Percentiles rank a stretch among this genome's conserved stretches.
These are phyloP conservation scores for Baudoinia panamericana DNA, from an alignment of 495 filamentous ascomycete species.

Conservation along the genomic window DNA sequence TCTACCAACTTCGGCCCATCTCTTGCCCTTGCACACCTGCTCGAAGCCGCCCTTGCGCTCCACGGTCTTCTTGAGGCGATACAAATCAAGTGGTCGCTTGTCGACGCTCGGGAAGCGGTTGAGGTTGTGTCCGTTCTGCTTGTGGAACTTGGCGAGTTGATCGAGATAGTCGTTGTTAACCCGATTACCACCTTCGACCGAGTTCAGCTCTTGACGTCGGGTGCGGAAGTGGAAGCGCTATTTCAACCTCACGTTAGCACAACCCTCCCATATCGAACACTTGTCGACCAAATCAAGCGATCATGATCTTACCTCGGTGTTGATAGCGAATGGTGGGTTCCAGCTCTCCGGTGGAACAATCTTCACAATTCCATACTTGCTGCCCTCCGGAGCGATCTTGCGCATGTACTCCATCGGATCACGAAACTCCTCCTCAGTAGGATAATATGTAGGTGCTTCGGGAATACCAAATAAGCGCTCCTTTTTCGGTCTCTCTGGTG, in stretches of 20 bases:
- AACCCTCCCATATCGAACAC: background rate
- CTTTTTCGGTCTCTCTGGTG: slow-evolving; percentile 61
- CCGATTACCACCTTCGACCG: slow-evolving; percentile 92
- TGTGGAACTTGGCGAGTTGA: slow-evolving; percentile 90
- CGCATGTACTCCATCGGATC: slow-evolving; percentile 86
- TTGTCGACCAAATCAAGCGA: background rate
- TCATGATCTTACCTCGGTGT: slow-evolving; percentile 66
- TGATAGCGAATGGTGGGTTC: slow-evolving; percentile 90
- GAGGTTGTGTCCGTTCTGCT: slow-evolving; percentile 85
- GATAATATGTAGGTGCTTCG: slow-evolving; percentile 84
- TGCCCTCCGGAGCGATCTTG: slow-evolving; percentile 74
- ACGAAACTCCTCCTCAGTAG: slow-evolving; percentile 85
- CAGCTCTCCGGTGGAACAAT: slow-evolving; percentile 87
- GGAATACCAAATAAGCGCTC: slow-evolving; percentile 68
- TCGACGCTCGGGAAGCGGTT: slow-evolving; percentile 93
- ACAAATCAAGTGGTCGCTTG: slow-evolving; percentile 92
- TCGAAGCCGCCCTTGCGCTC: slow-evolving; percentile 89
- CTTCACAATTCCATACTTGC: slow-evolving; percentile 81
- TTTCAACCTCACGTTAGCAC: slow-evolving; percentile 16
- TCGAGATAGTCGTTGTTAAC: slow-evolving; percentile 95
- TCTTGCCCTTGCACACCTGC: slow-evolving; percentile 90
- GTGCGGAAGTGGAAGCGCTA: slow-evolving; percentile 96
- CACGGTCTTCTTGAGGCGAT: slow-evolving; percentile 92
- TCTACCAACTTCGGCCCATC: slow-evolving; percentile 97
- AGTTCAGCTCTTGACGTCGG: slow-evolving; percentile 92